Evolutionary conservation across 2,329 filamentous ascomycete genomes (phyloP).

Genomic region (Aureobasidium subglaciale): DNA sequence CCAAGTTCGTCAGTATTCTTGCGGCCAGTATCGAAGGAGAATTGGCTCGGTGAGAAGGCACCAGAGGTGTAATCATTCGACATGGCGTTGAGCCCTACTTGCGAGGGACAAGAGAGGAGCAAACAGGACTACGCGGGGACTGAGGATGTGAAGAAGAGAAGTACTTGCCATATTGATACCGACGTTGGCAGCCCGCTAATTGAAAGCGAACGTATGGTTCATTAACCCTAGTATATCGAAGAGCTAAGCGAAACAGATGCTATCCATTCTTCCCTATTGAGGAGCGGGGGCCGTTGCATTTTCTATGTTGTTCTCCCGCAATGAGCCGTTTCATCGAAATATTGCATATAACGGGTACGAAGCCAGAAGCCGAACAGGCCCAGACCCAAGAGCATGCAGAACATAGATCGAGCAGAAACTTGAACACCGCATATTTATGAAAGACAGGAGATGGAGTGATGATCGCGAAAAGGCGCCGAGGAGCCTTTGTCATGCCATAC

Average conservation of each 20-base stretch:
- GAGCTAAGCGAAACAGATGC: not conserved
- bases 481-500: too few relatives aligned
- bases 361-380: not conserved
- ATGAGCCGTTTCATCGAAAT: not conserved
- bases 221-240: not conserved
- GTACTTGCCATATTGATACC: slow-evolving; percentile 5
- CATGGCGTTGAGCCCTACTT: not conserved
- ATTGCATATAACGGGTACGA: slow-evolving; percentile 6
- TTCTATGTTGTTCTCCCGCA: not conserved
- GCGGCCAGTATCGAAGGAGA: not conserved
- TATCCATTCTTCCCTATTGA: not conserved
- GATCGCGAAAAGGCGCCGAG: too few relatives aligned
- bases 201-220: not conserved
- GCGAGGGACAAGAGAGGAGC: not conserved
- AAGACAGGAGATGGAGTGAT: too few relatives aligned
- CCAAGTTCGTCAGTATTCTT: not conserved
- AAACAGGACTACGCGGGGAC: not conserved
- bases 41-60: not conserved
- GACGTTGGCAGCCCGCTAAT: not conserved
- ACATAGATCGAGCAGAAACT: too few relatives aligned
- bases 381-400: too few relatives aligned
- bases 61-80: not conserved
- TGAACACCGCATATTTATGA: too few relatives aligned
- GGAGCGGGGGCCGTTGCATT: slow-evolving; percentile 5
- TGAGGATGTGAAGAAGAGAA: not conserved